Evolutionary conservation across 345 rosid genomes (phyloP).

Genomic region (Moringa oleifera): DNA sequence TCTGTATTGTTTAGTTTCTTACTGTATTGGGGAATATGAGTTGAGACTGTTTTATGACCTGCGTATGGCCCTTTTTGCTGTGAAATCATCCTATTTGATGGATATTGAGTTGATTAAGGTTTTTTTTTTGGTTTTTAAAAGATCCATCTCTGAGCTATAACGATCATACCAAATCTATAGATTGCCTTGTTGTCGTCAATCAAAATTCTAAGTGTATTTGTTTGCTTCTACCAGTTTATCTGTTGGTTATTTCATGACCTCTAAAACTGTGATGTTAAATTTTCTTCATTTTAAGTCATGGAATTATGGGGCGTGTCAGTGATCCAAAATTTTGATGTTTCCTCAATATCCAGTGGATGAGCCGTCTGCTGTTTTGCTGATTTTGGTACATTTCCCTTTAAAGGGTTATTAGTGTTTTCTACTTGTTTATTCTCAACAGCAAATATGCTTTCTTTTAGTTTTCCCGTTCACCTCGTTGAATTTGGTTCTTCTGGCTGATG

Average conservation of each 20-base stretch:
- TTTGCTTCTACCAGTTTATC: slow-evolving; percentile 1
- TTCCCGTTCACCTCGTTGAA: neutral
- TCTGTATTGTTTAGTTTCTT: slow-evolving; percentile 4
- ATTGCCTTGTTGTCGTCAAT: slow-evolving; percentile 16
- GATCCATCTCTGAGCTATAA: slow-evolving; percentile 11
- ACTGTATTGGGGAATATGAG: slow-evolving; percentile 10
- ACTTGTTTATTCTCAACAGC: neutral
- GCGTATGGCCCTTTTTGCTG: slow-evolving; percentile 20
- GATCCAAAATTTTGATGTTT: slow-evolving; percentile 7
- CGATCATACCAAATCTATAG: slow-evolving; percentile 18
- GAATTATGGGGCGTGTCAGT: neutral
- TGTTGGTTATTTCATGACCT: neutral
- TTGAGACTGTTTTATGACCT: slow-evolving; percentile 28
- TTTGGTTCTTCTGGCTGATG: slow-evolving; percentile 10
- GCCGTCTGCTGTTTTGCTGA: slow-evolving; percentile 4
- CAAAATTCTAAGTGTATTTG: slow-evolving; percentile 11
- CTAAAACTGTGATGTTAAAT: neutral
- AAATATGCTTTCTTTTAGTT: neutral
- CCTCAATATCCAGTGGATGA: slow-evolving; percentile 1
- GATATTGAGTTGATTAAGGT: slow-evolving; percentile 13
- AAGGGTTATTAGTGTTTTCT: neutral
- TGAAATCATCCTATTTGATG: slow-evolving; percentile 17
- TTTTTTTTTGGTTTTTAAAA: slow-evolving; percentile 3
- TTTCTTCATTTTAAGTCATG: neutral
- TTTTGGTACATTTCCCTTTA: slow-evolving; percentile 10